A percentile compares a stretch with the other conserved stretches of the same genome.
Conservation (phyloP, 2,329 filamentous ascomycete species). For the Aschersonia sp. region DNA sequence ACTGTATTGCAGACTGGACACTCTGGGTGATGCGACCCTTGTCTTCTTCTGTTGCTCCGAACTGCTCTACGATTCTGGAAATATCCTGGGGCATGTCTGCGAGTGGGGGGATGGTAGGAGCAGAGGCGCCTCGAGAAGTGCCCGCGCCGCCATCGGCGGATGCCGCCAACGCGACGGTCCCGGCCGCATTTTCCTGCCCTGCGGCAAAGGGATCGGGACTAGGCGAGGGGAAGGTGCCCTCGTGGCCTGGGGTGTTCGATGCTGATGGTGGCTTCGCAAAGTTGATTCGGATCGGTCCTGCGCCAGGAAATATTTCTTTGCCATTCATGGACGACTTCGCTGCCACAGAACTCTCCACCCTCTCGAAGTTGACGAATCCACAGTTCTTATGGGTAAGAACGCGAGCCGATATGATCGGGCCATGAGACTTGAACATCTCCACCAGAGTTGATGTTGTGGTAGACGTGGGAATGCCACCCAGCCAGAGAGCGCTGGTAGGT, state of each 20-base stretch:
- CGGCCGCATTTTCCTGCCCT: slow-evolving; percentile 27
- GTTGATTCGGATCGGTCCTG: slow-evolving; percentile 87
- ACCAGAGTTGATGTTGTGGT: slow-evolving; percentile 91
- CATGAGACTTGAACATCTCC: slow-evolving; percentile 91
- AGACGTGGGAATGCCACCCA: slow-evolving; percentile 92
- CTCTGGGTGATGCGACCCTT: slow-evolving; percentile 54
- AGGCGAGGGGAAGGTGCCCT: slow-evolving; percentile 76
- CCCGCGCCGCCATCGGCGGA: slow-evolving; percentile 11
- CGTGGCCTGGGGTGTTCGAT: slow-evolving; percentile 77
- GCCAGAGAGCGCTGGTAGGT: slow-evolving; percentile 87
- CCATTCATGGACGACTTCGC: slow-evolving; percentile 83
- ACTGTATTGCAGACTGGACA: slow-evolving; percentile 66
- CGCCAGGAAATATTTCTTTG: slow-evolving; percentile 96
- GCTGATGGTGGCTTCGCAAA: slow-evolving; percentile 93
- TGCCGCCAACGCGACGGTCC: slow-evolving; percentile 22
- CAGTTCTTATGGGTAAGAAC: slow-evolving; percentile 98
- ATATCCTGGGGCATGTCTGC: slow-evolving; percentile 73
- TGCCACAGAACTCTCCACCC: slow-evolving; percentile 75
- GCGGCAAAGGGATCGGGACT: slow-evolving; percentile 75
- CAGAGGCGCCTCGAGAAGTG: slow-evolving; percentile 13
- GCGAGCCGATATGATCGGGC: slow-evolving; percentile 77
- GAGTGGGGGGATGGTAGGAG: slow-evolving; percentile 57
- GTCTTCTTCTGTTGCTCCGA: slow-evolving; percentile 76
- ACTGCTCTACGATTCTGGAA: slow-evolving; percentile 70
- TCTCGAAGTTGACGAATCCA: slow-evolving; percentile 96